Conservation (phyloP, 176 grass and related monocot genomes). For the Aegilops longissima region DNA sequence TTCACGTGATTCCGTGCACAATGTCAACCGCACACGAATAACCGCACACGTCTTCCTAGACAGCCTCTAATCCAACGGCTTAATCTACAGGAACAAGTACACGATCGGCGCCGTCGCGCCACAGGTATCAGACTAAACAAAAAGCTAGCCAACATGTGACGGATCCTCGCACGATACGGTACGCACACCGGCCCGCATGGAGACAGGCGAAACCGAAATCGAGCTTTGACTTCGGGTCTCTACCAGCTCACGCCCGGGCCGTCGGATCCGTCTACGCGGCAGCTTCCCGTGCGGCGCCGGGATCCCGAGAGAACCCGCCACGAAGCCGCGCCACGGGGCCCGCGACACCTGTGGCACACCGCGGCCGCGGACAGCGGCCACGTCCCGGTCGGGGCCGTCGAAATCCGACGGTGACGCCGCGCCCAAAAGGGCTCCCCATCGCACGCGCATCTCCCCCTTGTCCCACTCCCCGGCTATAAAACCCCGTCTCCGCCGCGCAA, state of each 20-base stretch:
- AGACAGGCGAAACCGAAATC: background rate
- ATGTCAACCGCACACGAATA: background rate
- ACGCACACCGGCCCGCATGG: background rate
- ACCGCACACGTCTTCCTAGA: background rate
- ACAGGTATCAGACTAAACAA: slow-evolving; percentile 1
- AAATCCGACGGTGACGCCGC: slow-evolving; percentile 25
- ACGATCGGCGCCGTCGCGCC: background rate
- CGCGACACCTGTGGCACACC: slow-evolving; percentile 25
- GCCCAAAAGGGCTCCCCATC: slow-evolving; percentile 17
- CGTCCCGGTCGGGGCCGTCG: slow-evolving; percentile 28
- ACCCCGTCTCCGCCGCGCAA: background rate
- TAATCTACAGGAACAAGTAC: background rate
- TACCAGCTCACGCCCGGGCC: slow-evolving; percentile 25
- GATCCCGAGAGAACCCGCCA: background rate
- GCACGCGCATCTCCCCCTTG: slow-evolving; percentile 38
- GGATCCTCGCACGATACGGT: background rate
- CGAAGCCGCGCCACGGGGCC: background rate
- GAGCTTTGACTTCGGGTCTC: background rate
- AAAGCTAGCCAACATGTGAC: background rate
- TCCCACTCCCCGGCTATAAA: slow-evolving; percentile 40
- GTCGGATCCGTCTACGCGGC: slow-evolving; percentile 43
- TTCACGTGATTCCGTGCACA: background rate
- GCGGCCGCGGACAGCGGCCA: slow-evolving; percentile 31
- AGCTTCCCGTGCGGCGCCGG: background rate
- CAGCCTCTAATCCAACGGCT: background rate